Conservation (phyloP, 2,329 filamentous ascomycete species). For the Tolypocladium amazonense region DNA sequence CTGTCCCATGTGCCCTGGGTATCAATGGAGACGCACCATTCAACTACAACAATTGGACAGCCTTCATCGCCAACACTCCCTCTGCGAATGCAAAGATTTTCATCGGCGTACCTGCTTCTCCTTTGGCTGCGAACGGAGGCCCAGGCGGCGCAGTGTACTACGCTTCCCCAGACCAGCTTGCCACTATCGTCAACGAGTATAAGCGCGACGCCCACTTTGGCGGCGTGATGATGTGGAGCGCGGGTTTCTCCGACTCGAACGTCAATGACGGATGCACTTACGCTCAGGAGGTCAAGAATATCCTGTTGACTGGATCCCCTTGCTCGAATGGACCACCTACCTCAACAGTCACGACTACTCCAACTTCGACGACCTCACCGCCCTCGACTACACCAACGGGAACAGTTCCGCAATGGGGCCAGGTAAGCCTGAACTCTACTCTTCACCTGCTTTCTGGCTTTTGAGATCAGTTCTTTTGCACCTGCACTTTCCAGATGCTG, state of each 20-base stretch:
- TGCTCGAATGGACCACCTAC: neutral
- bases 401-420: neutral
- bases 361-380: neutral
- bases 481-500: neutral
- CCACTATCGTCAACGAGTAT: constrained; percentile 17
- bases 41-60: constrained; percentile 15
- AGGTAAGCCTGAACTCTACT: neutral
- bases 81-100: constrained; percentile 16
- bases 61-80: constrained; percentile 12
- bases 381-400: neutral
- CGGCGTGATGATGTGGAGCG: constrained; percentile 30
- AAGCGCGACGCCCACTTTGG: constrained; percentile 19
- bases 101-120: constrained; percentile 17
- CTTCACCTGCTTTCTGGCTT: neutral
- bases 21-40: constrained; percentile 4
- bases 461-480: no score
- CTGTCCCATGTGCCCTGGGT: constrained; percentile 8
- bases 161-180: constrained; percentile 18
- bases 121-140: constrained; percentile 22
- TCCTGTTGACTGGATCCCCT: constrained; percentile 12
- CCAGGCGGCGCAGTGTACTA: constrained; percentile 21
- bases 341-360: neutral
- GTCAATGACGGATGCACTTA: constrained; percentile 25
- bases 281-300: constrained; percentile 26
- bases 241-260: constrained; percentile 26